Base-by-base conservation (phyloP, 1,284 basidiomycete species). In the Cryptococcus jaspeensis region DNA sequence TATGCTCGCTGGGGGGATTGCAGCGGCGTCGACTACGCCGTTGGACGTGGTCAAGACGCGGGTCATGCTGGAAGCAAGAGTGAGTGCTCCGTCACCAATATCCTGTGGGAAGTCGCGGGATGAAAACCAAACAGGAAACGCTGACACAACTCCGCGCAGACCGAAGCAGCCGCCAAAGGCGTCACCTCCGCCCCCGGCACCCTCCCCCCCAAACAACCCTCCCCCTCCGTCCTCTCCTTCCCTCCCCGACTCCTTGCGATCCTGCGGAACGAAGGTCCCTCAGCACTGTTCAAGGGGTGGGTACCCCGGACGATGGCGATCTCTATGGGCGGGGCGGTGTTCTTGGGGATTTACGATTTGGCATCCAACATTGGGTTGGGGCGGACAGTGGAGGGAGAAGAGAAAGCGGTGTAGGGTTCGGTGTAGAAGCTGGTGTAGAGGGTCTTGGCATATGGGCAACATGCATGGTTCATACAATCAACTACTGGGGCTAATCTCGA, bases 31-130 rank as follows among this genome's bases (percentile, higher is more conserved):
- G 40, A 99, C 96, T 0, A 99, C 96, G 0, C 96, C 96, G 0
- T 80, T 99, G 18, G 96, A 99, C 69, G 96, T 99, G 2, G 84
- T 97, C 56, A 99, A 99, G 77, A 99, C 95, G 1, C 84, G 96
- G 15, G 90, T 98, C 51, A 99, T 99, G 96, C 83, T 99, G 12
- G 91, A 96, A 69, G 81, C 88, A 53, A 81, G 85, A 64, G 90
- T 91, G 67, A 53, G 84, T 70, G n/a, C 28, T 48, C 11, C 15
- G n/a, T 41, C 15, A 42, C 40, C n/a, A n/a, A 36, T 15, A 25
- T 28, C 5, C 23, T 32, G 39, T 15, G n/a, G n/a, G 32, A n/a
- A 3, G 47, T 11, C 12, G 18, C 7, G 23, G 6, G 35, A 12
- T 49, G 45, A 47, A 12, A 47, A 22, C n/a, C 13, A 22, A 0